Evolutionary conservation across 2,329 filamentous ascomycete genomes (phyloP).

Genomic region (Lachnellula subtilissima): DNA sequence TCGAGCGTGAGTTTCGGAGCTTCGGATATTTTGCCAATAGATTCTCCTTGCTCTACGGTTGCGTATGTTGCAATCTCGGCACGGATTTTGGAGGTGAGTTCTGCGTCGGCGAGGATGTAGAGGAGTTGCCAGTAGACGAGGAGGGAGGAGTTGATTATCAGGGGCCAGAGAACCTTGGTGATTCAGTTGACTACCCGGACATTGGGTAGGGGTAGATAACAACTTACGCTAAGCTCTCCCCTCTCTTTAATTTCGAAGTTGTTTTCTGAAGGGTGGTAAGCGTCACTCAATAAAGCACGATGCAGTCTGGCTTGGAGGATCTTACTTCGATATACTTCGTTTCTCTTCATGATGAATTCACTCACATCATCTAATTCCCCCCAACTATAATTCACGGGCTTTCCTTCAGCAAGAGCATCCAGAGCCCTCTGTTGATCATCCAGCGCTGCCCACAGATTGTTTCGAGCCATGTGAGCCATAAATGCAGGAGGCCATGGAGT

Average conservation of each 20-base stretch:
- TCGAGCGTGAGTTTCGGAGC: slow-evolving; percentile 38
- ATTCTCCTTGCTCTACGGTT: slow-evolving; percentile 31
- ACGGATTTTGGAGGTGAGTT: slow-evolving; percentile 38
- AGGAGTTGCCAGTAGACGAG: slow-evolving; percentile 49
- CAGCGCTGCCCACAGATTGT: slow-evolving; percentile 37
- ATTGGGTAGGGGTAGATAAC: background rate
- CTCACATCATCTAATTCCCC: slow-evolving; percentile 45
- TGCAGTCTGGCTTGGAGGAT: slow-evolving; percentile 10
- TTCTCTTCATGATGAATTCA: slow-evolving; percentile 38
- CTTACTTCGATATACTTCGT: slow-evolving; percentile 35
- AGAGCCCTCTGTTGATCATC: slow-evolving; percentile 40
- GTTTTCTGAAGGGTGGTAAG: slow-evolving; percentile 21
- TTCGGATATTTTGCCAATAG: slow-evolving; percentile 27
- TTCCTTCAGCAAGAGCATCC: slow-evolving; percentile 37
- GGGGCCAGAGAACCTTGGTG: slow-evolving; percentile 45
- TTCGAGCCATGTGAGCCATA: slow-evolving; percentile 42
- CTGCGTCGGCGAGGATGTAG: slow-evolving; percentile 39
- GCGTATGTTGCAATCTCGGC: slow-evolving; percentile 41
- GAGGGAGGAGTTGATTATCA: slow-evolving; percentile 47
- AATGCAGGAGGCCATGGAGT: slow-evolving; percentile 47
- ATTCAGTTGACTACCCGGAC: background rate
- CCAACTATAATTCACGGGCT: slow-evolving; percentile 38
- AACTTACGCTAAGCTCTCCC: slow-evolving; percentile 39
- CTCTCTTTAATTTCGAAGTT: slow-evolving; percentile 35
- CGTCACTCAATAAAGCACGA: background rate